Evolutionary conservation across 192 early-diverging fungal genomes (phyloP).

Genomic region (Entomortierella parvispora): DNA sequence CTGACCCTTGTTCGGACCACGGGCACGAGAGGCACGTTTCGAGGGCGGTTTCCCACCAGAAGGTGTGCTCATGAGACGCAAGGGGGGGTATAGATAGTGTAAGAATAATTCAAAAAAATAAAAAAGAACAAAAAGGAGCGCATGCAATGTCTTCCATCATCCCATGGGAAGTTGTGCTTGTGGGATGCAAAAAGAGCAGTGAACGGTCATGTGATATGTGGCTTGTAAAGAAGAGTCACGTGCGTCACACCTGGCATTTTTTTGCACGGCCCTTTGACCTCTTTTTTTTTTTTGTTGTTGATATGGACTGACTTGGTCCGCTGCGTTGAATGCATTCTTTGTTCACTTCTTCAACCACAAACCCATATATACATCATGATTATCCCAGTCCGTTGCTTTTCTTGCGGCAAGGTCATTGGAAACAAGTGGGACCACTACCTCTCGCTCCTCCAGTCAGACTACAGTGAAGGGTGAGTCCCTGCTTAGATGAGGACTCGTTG

Average conservation of each 20-base stretch:
- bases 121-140: neutral
- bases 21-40: conserved; percentile 28
- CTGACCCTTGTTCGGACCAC: conserved; percentile 47
- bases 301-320: neutral
- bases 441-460: conserved; percentile 77
- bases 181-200: too few relatives aligned
- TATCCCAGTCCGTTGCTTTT: conserved; percentile 98
- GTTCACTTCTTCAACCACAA: neutral
- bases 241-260: too few relatives aligned
- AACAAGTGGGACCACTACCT: conserved; percentile 97
- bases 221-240: too few relatives aligned
- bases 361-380: conserved; percentile 79
- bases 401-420: conserved; percentile 98
- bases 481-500: neutral
- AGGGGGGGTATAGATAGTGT: too few relatives aligned
- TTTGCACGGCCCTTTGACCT: neutral
- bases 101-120: neutral
- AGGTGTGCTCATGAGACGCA: conserved; percentile 22
- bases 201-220: too few relatives aligned
- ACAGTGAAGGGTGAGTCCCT: conserved; percentile 76
- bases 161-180: neutral
- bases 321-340: neutral
- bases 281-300: conserved; percentile 14
- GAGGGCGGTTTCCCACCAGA: conserved; percentile 14
- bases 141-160: neutral